These are phyloP conservation scores for Pseudozyma tsukubaensis DNA, from an alignment of 1,284 basidiomycete species.

Conservation along the genomic window DNA sequence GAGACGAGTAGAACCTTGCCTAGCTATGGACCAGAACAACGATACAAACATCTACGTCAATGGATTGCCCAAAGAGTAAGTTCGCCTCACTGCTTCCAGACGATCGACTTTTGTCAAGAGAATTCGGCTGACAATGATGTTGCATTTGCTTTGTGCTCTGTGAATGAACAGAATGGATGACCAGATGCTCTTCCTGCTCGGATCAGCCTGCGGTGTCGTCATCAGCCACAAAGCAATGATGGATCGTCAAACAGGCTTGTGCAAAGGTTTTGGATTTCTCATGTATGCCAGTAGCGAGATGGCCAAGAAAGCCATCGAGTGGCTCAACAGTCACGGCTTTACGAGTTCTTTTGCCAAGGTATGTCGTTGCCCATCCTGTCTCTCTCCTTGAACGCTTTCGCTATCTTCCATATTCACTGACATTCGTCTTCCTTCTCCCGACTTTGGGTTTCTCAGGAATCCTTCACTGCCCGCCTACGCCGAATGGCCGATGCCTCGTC, in stretches of 20 bases:
- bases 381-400: too few relatives aligned
- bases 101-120: too few relatives aligned
- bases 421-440: neutral
- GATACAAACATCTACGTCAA: constrained; percentile 61
- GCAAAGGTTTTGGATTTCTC: constrained; percentile 63
- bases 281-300: constrained; percentile 56
- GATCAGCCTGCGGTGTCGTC: constrained; percentile 56
- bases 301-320: constrained; percentile 49
- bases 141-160: neutral
- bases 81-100: too few relatives aligned
- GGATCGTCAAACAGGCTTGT: constrained; percentile 55
- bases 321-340: constrained; percentile 51
- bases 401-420: too few relatives aligned
- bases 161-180: constrained; percentile 48
- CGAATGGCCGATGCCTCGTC: constrained; percentile 52
- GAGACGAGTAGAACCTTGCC: constrained; percentile 7
- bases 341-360: constrained; percentile 56
- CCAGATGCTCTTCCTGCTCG: constrained; percentile 50
- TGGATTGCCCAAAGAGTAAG: constrained; percentile 54
- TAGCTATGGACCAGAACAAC: constrained; percentile 15
- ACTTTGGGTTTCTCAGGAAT: constrained; percentile 35
- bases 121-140: neutral
- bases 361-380: constrained; percentile 5
- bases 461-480: constrained; percentile 53
- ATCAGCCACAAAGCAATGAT: constrained; percentile 65